Evolutionary conservation across 108 stramenopile genomes (phyloP).

Genomic region (Pseudonitzschia multiseries): DNA sequence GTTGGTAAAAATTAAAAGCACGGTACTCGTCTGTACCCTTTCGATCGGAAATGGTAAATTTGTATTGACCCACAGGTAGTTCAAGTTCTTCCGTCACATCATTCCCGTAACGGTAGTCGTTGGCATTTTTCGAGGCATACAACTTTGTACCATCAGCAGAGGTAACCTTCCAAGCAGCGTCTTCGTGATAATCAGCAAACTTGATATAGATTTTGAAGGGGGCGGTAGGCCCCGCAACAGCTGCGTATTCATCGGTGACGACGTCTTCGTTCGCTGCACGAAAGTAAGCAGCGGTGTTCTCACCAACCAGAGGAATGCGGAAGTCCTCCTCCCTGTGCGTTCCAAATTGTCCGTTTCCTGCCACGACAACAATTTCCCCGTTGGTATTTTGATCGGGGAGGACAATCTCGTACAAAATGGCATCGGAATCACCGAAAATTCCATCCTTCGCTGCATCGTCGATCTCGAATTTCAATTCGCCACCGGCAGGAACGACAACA

Average conservation of each 20-base stretch:
- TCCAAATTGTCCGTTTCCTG: slow-evolving; percentile 8
- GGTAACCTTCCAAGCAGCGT: background rate
- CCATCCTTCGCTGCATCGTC: slow-evolving; percentile 14
- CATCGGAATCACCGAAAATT: slow-evolving; percentile 17
- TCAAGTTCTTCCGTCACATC: slow-evolving; percentile 10
- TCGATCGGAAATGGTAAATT: slow-evolving; percentile 13
- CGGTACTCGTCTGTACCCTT: slow-evolving; percentile 14
- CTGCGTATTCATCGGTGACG: background rate
- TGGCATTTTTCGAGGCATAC: background rate
- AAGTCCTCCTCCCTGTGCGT: background rate
- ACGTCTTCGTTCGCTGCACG: slow-evolving; percentile 1
- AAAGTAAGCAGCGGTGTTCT: background rate
- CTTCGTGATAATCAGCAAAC: slow-evolving; percentile 18
- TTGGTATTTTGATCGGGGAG: background rate
- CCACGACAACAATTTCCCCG: background rate
- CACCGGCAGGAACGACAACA: slow-evolving; percentile 4
- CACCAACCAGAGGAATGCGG: background rate
- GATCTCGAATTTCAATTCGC: slow-evolving; percentile 1
- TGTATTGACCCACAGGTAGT: slow-evolving; percentile 1
- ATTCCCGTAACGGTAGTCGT: slow-evolving; percentile 9
- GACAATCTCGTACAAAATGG: slow-evolving; percentile 1
- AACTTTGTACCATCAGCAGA: background rate
- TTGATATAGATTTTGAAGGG: slow-evolving; percentile 4
- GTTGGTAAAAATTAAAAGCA: slow-evolving; percentile 8
- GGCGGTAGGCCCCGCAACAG: slow-evolving; percentile 1